Conservation (phyloP, 116 monocot species). For the Zostera marina region DNA sequence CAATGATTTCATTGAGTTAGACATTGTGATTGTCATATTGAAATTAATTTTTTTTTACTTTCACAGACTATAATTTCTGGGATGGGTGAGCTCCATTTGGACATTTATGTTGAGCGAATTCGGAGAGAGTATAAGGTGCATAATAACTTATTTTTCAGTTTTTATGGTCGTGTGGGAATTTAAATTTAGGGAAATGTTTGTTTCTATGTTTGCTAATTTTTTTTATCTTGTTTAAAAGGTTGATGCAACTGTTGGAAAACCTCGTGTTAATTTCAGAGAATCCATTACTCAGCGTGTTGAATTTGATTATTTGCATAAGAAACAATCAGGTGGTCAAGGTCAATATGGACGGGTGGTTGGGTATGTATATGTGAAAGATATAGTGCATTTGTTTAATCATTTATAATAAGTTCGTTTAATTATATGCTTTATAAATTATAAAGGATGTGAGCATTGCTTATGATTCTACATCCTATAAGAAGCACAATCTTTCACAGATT, state of each 20-base stretch:
- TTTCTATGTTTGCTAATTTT: not conserved
- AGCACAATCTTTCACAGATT: no score
- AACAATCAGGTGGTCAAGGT: conserved; percentile 95
- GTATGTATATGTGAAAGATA: conserved; percentile 23
- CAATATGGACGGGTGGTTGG: conserved; percentile 95
- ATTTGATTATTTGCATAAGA: conserved; percentile 98
- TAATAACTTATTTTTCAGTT: not conserved
- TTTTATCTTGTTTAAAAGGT: conserved; percentile 27
- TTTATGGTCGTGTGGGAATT: not conserved
- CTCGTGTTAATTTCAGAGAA: conserved; percentile 82
- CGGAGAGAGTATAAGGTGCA: conserved; percentile 87
- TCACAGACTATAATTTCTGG: conserved; percentile 97
- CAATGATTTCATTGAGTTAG: not conserved
- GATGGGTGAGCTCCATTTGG: conserved; percentile 98
- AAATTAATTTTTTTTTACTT: not conserved
- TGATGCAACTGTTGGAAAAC: conserved; percentile 85
- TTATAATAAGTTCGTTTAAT: not conserved
- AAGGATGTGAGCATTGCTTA: no score
- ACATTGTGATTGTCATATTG: not conserved
- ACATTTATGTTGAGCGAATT: conserved; percentile 96
- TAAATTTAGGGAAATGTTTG: not conserved
- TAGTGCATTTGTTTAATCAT: not conserved
- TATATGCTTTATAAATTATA: no score
- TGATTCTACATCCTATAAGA: no score
- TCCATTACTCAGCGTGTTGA: conserved; percentile 77